Evolutionary conservation across 306 rosid genomes (phyloP), one percentile per base, ranked within the genome.

Genomic region (Prunus fruticosa): DNA sequence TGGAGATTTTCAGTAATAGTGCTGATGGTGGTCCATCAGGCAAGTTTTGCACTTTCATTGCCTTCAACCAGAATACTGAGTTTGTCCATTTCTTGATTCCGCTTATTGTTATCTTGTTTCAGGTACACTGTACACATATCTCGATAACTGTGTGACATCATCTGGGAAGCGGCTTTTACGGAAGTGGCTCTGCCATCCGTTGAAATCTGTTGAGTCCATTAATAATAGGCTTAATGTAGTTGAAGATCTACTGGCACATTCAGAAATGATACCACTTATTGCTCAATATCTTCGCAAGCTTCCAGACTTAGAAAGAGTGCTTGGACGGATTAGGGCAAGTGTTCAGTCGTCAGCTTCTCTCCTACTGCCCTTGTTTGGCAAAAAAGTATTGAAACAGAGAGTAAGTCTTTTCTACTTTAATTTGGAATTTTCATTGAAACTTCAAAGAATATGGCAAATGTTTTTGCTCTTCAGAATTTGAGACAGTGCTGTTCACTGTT

Each of bases 161-260:
- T 84, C 96, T 52, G 98, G 96, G 63, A 94, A 89, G 90, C 87
- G 97, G 71, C 89, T 92, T 80, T 80, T 94, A 49, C 88, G 97
- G 89, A 86, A 82, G 82, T 94, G 97, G 97, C 88, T 92, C 81
- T 94, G 98, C 84, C 97, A 89, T 85, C 98, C 97, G 0, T 84
- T 88, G 75, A 86, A 89, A 82, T 96, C 89, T 80, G 79, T 76
- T 60, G 93, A 86, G 69, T 89, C 72, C 71, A 92, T 94, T 66
- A 90, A 90, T 71, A 89, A 75, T 79, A 88, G 98, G 85, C 97
- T 94, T 80, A 76, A 92, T 76, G 91, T 87, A 63, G 91, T 94
- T 47, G 96, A 94, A 81, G 74, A 74, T 70, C 79, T 94, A 69
- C 70, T 94, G 83, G 82, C 78, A 49, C 54, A 52, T 76, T 82